Conservation (phyloP, 1,139 yeast species). For the Kodamaea sp. region DNA sequence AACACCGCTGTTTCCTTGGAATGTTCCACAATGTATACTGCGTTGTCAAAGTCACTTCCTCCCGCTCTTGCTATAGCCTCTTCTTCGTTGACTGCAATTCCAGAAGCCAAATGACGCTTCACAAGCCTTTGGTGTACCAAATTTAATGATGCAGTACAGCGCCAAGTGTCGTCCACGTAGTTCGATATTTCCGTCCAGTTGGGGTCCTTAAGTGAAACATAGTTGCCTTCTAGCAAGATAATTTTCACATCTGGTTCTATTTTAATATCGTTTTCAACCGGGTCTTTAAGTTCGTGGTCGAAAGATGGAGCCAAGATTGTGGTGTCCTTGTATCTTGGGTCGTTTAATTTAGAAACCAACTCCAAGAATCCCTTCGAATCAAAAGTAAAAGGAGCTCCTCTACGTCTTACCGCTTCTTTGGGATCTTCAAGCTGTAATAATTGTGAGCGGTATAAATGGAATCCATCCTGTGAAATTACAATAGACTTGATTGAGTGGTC, state of each 20-base stretch:
- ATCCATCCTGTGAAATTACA: slow-evolving; percentile 72
- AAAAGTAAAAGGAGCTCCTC: slow-evolving; percentile 89
- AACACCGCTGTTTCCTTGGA: slow-evolving; percentile 23
- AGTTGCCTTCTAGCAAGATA: slow-evolving; percentile 67
- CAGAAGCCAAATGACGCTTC: slow-evolving; percentile 69
- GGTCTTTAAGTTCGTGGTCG: slow-evolving; percentile 72
- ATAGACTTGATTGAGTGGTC: slow-evolving; percentile 16
- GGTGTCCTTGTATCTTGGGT: slow-evolving; percentile 16
- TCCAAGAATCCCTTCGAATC: slow-evolving; percentile 50
- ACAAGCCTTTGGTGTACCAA: slow-evolving; percentile 39
- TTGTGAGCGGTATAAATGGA: slow-evolving; percentile 64
- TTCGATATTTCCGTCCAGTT: slow-evolving; percentile 50
- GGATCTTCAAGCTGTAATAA: slow-evolving; percentile 56
- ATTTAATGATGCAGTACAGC: slow-evolving; percentile 44
- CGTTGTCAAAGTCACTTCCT: slow-evolving; percentile 71
- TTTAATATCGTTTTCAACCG: slow-evolving; percentile 50
- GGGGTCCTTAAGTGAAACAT: slow-evolving; percentile 50
- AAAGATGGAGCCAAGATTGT: slow-evolving; percentile 63
- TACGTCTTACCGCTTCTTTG: slow-evolving; percentile 54
- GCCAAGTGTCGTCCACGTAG: slow-evolving; percentile 47
- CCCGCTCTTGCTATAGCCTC: slow-evolving; percentile 67
- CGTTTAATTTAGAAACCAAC: slow-evolving; percentile 23
- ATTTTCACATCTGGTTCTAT: slow-evolving; percentile 48
- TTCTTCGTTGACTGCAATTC: slow-evolving; percentile 55
- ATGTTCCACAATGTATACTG: slow-evolving; percentile 49